Evolutionary conservation across 495 filamentous ascomycete species (phyloP).

Genomic region (Penicillium pancosmium): DNA sequence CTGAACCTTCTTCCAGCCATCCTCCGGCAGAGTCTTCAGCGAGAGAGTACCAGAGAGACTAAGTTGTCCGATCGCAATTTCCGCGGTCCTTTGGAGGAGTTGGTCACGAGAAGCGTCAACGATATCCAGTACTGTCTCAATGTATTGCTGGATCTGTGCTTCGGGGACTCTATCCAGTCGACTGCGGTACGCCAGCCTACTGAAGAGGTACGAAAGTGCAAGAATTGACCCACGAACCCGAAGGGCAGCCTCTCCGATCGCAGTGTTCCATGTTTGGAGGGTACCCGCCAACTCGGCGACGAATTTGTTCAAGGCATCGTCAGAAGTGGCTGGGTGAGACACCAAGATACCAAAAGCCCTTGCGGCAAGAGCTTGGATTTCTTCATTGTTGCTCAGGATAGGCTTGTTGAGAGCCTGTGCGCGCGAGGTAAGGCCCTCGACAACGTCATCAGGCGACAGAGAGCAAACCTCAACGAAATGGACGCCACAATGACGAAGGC

Average conservation of each 20-base stretch:
- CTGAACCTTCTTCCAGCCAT: constrained; percentile 49
- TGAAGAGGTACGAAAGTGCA: constrained; percentile 60
- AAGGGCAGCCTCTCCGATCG: constrained; percentile 63
- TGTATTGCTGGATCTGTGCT: constrained; percentile 37
- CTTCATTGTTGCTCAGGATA: constrained; percentile 68
- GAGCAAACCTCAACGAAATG: constrained; percentile 71
- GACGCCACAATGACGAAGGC: constrained; percentile 56
- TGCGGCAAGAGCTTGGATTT: constrained; percentile 63
- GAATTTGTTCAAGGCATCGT: constrained; percentile 39
- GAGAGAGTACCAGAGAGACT: constrained; percentile 67
- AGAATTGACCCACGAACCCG: constrained; percentile 62
- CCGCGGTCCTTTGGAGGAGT: constrained; percentile 60
- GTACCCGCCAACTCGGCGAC: constrained; percentile 43
- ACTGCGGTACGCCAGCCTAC: constrained; percentile 56
- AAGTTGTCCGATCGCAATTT: constrained; percentile 72
- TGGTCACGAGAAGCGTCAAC: constrained; percentile 54
- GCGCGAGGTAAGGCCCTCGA: constrained; percentile 52
- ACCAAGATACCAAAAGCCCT: constrained; percentile 78
- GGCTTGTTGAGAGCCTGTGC: constrained; percentile 55
- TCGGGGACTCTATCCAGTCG: constrained; percentile 34
- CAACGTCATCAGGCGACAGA: constrained; percentile 55
- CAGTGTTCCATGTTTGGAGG: constrained; percentile 53
- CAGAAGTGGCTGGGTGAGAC: constrained; percentile 57
- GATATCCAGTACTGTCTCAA: constrained; percentile 48
- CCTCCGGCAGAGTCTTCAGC: constrained; percentile 37